phyloP scores from a whole-genome alignment of 441 rosid species.

The Pelargonium hybrid region DNA sequence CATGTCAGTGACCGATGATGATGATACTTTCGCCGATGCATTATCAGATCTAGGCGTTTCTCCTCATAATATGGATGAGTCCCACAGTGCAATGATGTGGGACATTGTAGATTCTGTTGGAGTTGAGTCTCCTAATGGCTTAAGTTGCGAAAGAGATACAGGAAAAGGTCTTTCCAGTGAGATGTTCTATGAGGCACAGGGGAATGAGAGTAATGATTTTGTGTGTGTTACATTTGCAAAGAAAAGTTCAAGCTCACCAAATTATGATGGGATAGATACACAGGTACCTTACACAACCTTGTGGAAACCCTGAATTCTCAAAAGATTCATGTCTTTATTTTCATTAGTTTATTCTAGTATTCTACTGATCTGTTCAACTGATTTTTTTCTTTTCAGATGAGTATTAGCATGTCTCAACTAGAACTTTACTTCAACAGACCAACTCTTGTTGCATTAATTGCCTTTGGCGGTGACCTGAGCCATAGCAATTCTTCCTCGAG shows the following conservation, averaged over 20 bases:
- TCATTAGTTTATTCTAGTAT: conserved; percentile 6
- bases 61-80: conserved; percentile 39
- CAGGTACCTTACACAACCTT: conserved; percentile 47
- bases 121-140: conserved; percentile 45
- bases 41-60: conserved; percentile 51
- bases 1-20: conserved; percentile 48
- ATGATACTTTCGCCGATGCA: conserved; percentile 84
- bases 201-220: conserved; percentile 63
- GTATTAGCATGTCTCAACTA: conserved; percentile 88
- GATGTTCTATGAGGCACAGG: conserved; percentile 83
- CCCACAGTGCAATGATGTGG: conserved; percentile 33
- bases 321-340: conserved; percentile 9
- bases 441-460: conserved; percentile 88
- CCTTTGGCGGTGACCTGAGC: conserved; percentile 77
- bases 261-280: conserved; percentile 87
- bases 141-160: conserved; percentile 38
- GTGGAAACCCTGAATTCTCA: conserved; percentile 13
- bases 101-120: conserved; percentile 33
- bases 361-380: conserved; percentile 28
- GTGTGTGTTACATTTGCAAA: conserved; percentile 75
- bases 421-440: conserved; percentile 96
- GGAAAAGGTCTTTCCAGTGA: conserved; percentile 44
- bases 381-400: conserved; percentile 56
- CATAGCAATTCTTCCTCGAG: conserved; percentile 28
- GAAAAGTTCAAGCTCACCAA: conserved; percentile 64